A percentile compares a stretch with the other conserved stretches of the same genome.
phyloP scores from a whole-genome alignment of 2,329 filamentous ascomycete species.

The Phyllosticta capitalensis region DNA sequence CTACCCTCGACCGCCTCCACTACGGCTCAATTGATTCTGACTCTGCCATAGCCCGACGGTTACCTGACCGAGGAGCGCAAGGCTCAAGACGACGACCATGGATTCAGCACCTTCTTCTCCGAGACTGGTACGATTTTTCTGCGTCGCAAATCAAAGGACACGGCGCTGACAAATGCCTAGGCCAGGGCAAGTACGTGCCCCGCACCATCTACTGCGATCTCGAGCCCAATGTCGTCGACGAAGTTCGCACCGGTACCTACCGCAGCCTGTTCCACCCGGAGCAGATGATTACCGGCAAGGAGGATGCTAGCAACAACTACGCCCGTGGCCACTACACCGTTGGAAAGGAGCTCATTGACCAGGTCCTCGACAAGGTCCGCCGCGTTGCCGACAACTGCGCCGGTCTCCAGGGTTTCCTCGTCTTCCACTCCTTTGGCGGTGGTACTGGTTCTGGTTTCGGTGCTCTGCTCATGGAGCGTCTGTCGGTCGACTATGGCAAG shows the following conservation, averaged over 20 bases:
- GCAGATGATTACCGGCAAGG: constrained; percentile 63
- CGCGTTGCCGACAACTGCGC: constrained; percentile 64
- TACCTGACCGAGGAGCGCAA: constrained; percentile 98
- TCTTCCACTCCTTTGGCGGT: constrained; percentile 67
- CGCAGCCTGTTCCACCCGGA: constrained; percentile 64
- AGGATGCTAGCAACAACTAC: constrained; percentile 71
- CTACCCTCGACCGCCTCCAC: neutral
- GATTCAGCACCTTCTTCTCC: constrained; percentile 84
- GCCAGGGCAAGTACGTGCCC: constrained; percentile 57
- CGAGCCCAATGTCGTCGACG: constrained; percentile 62
- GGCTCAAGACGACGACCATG: constrained; percentile 75
- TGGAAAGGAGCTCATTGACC: constrained; percentile 67
- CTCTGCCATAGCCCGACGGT: constrained; percentile 72
- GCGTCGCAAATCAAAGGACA: neutral
- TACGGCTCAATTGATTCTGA: constrained; percentile 14
- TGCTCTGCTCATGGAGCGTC: constrained; percentile 61
- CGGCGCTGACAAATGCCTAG: constrained; percentile 8
- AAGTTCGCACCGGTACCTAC: constrained; percentile 60
- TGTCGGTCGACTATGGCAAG: constrained; percentile 65
- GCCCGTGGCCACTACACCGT: constrained; percentile 68
- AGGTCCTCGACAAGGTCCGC: constrained; percentile 59
- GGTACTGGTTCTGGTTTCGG: constrained; percentile 66
- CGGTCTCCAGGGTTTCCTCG: constrained; percentile 62
- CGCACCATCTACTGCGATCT: constrained; percentile 64
- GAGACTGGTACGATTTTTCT: constrained; percentile 46